Evolutionary conservation across 768 basidiomycete species (phyloP), one percentile per base, ranked within the genome.

Genomic region (Hysterangium stoloniferum): DNA sequence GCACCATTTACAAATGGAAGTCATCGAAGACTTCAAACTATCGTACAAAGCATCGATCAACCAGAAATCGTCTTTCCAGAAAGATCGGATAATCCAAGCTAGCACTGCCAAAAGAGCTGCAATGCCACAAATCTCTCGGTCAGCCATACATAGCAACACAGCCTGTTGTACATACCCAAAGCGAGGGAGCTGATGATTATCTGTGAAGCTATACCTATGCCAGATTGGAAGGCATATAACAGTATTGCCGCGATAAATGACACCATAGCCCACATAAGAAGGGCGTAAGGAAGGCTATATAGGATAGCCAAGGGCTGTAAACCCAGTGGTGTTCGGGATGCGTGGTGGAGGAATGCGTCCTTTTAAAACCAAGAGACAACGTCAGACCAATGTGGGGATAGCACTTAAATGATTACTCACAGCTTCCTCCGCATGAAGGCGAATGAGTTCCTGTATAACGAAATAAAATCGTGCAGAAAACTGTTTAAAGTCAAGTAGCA

Each of bases 181-280:
- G 44, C 44, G 15, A 45, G 15, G 2, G 29, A 2, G 17, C 44
- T 20, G 31, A 45, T 45, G 11, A 45, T 7, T 1, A 15, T 11
- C 15, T n/a, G 12, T 13, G 44, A 45, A 17, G n/a, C 2, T 12
- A 31, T 12, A 31, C 29, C 28, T 17, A 45, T 19, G 12, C 44
- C 44, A 17, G 44, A 45, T 31, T 45, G 6, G 29, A 45, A 45
- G 25, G 28, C 31, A 27, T 24, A 45, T 27, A 45, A 19, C 22
- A 45, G 44, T 20, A 45, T 45, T 17, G 44, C 44, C 6, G 44
- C 44, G 22, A 45, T 45, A 32, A 29, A 45, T 17, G 44, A 31
- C 3, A 19, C 19, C 44, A 45, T 45, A 13, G 44, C 44, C 44
- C 44, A 45, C 44, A 45, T 45, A 15, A 45, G 29, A 31, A 32